A percentile compares a stretch with the other conserved stretches of the same genome.
phyloP scores from a whole-genome alignment of 768 basidiomycete genomes.

The Xerocomellus intermedius region DNA sequence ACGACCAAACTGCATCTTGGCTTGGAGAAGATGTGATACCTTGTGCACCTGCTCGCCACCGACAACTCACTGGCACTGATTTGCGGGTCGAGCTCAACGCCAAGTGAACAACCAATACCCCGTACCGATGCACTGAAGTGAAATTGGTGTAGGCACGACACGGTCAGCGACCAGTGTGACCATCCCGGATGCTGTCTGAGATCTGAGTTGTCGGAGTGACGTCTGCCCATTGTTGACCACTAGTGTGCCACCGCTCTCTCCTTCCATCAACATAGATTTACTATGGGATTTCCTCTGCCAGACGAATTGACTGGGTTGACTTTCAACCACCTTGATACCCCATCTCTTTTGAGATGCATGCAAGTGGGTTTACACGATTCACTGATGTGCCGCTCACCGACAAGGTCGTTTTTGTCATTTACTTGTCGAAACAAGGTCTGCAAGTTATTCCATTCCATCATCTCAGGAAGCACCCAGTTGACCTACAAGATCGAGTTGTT shows the following conservation, averaged over 20 bases:
- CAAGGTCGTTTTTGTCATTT: not conserved
- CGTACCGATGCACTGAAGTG: no score
- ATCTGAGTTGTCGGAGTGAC: constrained; percentile 1
- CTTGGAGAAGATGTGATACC: no score
- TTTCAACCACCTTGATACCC: constrained; percentile 30
- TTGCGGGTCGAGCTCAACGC: no score
- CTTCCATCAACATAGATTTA: not conserved
- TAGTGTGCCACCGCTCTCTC: not conserved
- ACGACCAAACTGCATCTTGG: no score
- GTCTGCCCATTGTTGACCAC: no score
- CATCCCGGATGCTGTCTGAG: no score
- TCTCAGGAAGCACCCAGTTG: constrained; percentile 25
- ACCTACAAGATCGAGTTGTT: constrained; percentile 34
- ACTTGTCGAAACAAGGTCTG: constrained; percentile 25
- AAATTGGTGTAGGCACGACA: no score
- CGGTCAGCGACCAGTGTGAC: no score
- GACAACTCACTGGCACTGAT: no score
- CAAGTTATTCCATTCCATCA: constrained; percentile 27
- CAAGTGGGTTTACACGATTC: constrained; percentile 19
- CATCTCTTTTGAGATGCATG: constrained; percentile 27
- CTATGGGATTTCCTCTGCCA: constrained; percentile 28
- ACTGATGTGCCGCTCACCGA: not conserved
- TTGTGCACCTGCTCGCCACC: not conserved
- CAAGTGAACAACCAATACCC: no score
- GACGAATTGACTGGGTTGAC: constrained; percentile 28